phyloP scores from a whole-genome alignment of 768 basidiomycete genomes.

The Plicaturopsis crispa region DNA sequence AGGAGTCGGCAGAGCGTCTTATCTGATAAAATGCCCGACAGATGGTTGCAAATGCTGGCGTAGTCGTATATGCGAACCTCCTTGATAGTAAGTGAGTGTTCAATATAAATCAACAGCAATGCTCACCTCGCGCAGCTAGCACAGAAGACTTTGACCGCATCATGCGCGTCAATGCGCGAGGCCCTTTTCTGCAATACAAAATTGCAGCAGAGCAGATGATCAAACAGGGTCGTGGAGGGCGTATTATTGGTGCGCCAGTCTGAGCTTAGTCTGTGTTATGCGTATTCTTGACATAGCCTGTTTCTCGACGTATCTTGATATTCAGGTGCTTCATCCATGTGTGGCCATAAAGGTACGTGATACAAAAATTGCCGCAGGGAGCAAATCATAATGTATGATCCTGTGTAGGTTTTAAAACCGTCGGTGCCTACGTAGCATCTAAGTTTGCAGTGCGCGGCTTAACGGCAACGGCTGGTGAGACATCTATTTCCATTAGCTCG shows the following conservation, averaged over 20 bases:
- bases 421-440: conserved; percentile 21
- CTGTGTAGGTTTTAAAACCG: not conserved
- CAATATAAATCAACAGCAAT: not conserved
- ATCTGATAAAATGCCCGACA: not conserved
- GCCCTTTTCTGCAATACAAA: conserved; percentile 56
- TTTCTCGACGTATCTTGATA: too few species aligned
- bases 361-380: not conserved
- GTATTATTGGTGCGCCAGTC: conserved; percentile 48
- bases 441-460: conserved; percentile 35
- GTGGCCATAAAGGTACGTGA: not conserved
- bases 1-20: not conserved
- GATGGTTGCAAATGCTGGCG: conserved; percentile 18
- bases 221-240: conserved; percentile 39
- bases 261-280: too few species aligned
- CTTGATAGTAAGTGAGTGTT: not conserved
- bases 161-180: conserved; percentile 46
- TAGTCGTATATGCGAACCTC: not conserved
- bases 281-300: too few species aligned
- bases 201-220: conserved; percentile 60
- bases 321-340: not conserved
- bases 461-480: conserved; percentile 30
- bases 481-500: not conserved
- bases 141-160: conserved; percentile 31
- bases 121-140: conserved; percentile 13
- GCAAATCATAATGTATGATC: not conserved